These are phyloP conservation scores for Saxispiralis lemnorum DNA, from an alignment of 495 filamentous ascomycete genomes.

Conservation along the genomic window DNA sequence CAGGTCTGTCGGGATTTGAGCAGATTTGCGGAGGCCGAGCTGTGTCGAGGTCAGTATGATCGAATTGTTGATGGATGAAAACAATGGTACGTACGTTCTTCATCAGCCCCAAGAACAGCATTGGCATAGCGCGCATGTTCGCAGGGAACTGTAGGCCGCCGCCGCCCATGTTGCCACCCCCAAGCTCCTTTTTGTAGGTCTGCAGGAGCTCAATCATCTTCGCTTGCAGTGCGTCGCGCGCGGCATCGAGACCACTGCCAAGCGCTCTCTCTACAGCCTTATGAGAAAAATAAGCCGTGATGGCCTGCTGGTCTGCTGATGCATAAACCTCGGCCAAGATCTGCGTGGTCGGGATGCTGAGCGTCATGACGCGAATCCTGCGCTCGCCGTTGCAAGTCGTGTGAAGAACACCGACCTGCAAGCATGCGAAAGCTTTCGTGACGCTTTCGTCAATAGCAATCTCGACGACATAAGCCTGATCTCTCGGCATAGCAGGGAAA, in stretches of 20 bases:
- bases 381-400: slow-evolving; percentile 96
- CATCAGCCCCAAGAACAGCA: slow-evolving; percentile 82
- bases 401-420: slow-evolving; percentile 93
- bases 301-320: slow-evolving; percentile 81
- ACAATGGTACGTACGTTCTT: slow-evolving; percentile 54
- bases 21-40: slow-evolving; percentile 85
- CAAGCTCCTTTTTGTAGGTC: slow-evolving; percentile 93
- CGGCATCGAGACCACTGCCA: slow-evolving; percentile 71
- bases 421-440: slow-evolving; percentile 78
- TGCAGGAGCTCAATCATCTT: slow-evolving; percentile 86
- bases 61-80: neutral
- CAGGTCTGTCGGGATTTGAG: slow-evolving; percentile 91
- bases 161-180: slow-evolving; percentile 84
- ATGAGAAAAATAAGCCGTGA: slow-evolving; percentile 88
- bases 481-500: slow-evolving; percentile 91
- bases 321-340: slow-evolving; percentile 83
- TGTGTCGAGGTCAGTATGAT: slow-evolving; percentile 16
- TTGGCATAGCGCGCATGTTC: slow-evolving; percentile 71
- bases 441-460: slow-evolving; percentile 93
- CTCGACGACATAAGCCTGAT: slow-evolving; percentile 96
- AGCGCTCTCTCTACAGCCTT: slow-evolving; percentile 88
- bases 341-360: slow-evolving; percentile 81
- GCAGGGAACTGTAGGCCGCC: slow-evolving; percentile 83
- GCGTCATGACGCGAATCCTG: slow-evolving; percentile 82
- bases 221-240: slow-evolving; percentile 70